Evolutionary conservation across 2,329 filamentous ascomycete genomes (phyloP), one percentile per base, ranked within the genome.

Genomic region (Tolypocladium ovalisporum): DNA sequence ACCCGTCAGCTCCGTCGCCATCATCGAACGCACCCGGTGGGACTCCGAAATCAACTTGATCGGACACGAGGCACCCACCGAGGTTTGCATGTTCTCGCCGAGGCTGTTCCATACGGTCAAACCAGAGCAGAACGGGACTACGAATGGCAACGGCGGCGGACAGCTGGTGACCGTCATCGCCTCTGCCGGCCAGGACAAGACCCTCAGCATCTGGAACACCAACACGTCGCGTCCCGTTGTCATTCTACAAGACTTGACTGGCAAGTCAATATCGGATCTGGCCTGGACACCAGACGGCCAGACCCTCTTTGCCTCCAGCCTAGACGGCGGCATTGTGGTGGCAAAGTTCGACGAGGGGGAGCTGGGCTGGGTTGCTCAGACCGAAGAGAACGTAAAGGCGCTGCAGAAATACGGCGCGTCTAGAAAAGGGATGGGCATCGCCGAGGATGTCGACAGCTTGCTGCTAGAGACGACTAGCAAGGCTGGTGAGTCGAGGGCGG

Each of bases 1-100:
- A 0, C 95, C 94, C 1, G 94, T 99, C 29, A 97, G 90, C 74
- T 96, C 93, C 0, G 93, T 97, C 36, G 93, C 94, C 5, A 97
- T 99, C 58, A 90, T 99, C 57, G 91, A 94, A 68, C 87, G 94
- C 64, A 88, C 89, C 22, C 83, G 84, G 40, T 99, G 95, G 94
- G 91, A 96, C 66, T 91, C 90, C 62, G 91, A 99, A 67, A 97
- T 97, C 74, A 97, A 96, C 70, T 73, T 99, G 59, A 97, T 99
- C 60, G 94, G 94, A 10, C 94, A 99, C 69, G 94, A 99, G 77
- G 93, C 90, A 0, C 94, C 94, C 0, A 94, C 95, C 0, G 94
- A 99, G 74, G 94, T 99, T 3, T 97, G 93, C 76, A 90, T 94
- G 63, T 99, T 99, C 70, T 97, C 94, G 1, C 95, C 95, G 0